These are phyloP conservation scores for Colletotrichum godetiae DNA, from an alignment of 2,329 filamentous ascomycete species.

Conservation along the genomic window DNA sequence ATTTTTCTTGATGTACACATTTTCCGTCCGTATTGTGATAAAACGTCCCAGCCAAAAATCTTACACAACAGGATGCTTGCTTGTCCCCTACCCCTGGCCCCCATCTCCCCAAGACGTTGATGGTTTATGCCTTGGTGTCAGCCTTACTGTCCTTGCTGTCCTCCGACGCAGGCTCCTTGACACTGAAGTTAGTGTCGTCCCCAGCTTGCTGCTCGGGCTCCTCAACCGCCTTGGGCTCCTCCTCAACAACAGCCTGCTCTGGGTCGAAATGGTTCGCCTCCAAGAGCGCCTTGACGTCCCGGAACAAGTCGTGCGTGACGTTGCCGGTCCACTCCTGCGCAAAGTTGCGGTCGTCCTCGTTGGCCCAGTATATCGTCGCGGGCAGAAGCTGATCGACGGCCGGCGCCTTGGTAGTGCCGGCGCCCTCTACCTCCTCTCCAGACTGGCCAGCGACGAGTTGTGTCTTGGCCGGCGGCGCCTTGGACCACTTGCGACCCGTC, in stretches of 20 bases:
- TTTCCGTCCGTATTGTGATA: not conserved
- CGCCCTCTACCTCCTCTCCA: slow-evolving; percentile 33
- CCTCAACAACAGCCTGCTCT: slow-evolving; percentile 12
- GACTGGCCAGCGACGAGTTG: not conserved
- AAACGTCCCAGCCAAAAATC: not conserved
- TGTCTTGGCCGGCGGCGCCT: slow-evolving; percentile 19
- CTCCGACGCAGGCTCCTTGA: slow-evolving; percentile 41
- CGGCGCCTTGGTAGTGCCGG: not conserved
- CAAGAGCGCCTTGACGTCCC: slow-evolving; percentile 1
- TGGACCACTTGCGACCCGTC: slow-evolving; percentile 17
- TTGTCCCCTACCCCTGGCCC: not conserved
- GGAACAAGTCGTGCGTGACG: slow-evolving; percentile 60
- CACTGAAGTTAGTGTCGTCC: not conserved
- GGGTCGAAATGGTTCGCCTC: slow-evolving; percentile 1
- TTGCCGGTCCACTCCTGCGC: slow-evolving; percentile 63
- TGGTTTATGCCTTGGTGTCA: not conserved
- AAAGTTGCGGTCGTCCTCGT: slow-evolving; percentile 58
- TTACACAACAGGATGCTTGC: not conserved
- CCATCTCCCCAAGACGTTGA: not conserved
- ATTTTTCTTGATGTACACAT: slow-evolving; percentile 26
- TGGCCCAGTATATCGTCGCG: slow-evolving; percentile 63
- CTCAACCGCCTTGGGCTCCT: slow-evolving; percentile 28
- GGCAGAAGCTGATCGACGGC: slow-evolving; percentile 45
- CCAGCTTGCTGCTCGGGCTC: slow-evolving; percentile 1
- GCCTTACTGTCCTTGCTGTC: slow-evolving; percentile 10